Base-by-base conservation (phyloP, 2,329 filamentous ascomycete genomes). In the Cercospora beticola region DNA sequence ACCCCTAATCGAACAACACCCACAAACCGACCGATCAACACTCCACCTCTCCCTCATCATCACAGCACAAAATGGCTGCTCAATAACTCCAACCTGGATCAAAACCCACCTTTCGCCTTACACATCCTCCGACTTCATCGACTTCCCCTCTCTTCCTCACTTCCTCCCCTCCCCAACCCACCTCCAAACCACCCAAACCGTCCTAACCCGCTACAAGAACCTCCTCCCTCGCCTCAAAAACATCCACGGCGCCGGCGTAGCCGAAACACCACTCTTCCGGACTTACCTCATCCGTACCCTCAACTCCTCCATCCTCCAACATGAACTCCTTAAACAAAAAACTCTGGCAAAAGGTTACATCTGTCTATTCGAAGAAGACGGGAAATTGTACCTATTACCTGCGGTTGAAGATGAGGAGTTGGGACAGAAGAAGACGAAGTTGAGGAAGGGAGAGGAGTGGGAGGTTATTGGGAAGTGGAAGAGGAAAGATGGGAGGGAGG, bases 381-480 rank as follows among this genome's bases (percentile, higher is more conserved):
- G 56, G 7, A 58, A 33, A 21, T 33, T 58, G 3, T 58, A 58
- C 8, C 4, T 58, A 0, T 5, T 58, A 4, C 56, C 56, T 31
- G 56, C 28, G 0, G 0, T 7, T 0, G 0, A 33, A n/a, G 56
- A 21, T 7, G 28, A 58, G 28, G 23, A n/a, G 8, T 10, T 58
- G 28, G 28, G 28, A 21, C 30, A n/a, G n/a, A 58, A 31, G 2
- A 58, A 33, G n/a, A 30, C 26, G 28, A 8, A n/a, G 16, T 58
- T 31, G 26, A 30, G 56, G 1, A 12, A 8, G 2, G 56, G 56
- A 8, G 28, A 58, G 28, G 56, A 58, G 56, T 58, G 56, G 56
- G 56, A 58, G 8, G 56, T 58, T 9, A 58, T 58, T 33, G 56
- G 56, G 56, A 58, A 58, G 56, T 58, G 56, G 56, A 18, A 26